phyloP scores from a whole-genome alignment of 2,329 filamentous ascomycete species.

The Cordyceps fumosorosea region DNA sequence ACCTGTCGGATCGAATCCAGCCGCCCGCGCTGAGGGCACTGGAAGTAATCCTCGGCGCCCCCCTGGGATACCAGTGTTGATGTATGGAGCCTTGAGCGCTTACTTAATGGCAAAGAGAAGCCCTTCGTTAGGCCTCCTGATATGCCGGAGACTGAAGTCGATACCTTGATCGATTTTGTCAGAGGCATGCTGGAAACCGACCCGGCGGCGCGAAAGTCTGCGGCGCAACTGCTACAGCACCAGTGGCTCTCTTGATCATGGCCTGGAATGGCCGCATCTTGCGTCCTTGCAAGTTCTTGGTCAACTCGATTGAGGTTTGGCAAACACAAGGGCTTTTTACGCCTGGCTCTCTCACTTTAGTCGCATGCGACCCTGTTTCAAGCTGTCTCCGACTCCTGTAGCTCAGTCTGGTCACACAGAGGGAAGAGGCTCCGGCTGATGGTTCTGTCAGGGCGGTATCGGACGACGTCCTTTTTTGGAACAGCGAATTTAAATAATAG shows the following conservation, averaged over 20 bases:
- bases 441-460: no score
- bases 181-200: conserved; percentile 5
- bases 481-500: no score
- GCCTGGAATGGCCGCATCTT: no score
- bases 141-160: background rate
- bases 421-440: no score
- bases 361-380: no score
- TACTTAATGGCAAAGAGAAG: background rate
- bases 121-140: background rate
- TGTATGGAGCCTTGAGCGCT: conserved; percentile 19
- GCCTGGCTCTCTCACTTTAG: no score
- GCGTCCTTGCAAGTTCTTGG: no score
- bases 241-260: background rate
- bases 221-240: background rate
- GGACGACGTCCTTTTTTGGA: no score
- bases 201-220: background rate
- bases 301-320: no score
- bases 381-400: no score
- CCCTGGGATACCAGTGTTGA: conserved; percentile 18
- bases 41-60: conserved; percentile 20
- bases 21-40: conserved; percentile 19
- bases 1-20: conserved; percentile 21
- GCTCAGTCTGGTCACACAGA: no score
- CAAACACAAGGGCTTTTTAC: no score
- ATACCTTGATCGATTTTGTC: background rate